Base-by-base conservation (phyloP, 148 eudicot genomes). In the Dysphania ambrosioides region DNA sequence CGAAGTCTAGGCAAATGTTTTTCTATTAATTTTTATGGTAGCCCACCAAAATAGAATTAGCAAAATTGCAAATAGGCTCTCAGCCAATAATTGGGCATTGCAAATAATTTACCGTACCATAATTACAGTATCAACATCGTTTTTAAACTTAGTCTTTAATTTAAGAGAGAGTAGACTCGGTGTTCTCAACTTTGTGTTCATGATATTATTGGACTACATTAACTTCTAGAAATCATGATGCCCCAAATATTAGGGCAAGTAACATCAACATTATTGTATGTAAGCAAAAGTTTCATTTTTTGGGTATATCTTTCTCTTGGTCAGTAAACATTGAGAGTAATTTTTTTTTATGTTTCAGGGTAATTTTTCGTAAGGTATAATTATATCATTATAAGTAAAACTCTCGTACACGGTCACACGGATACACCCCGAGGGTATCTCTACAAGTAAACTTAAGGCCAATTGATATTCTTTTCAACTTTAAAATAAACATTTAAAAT, bases 21-120 rank as follows among this genome's bases (percentile, higher is more conserved):
- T 38, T 66, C 19, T 34, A 16, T 64, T 31, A 32, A 9, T 66
- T 7, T 66, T 66, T 18, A 38, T 66, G 8, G 70, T 66, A 66
- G 49, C 70, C 70, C 70, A 66, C 70, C 70, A 66, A 9, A 34
- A 47, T 47, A 47, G 3, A 47, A 47, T 47, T 47, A 53, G 24
- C 58, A 53, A 6, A 26, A 58, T 58, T 16, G 34, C 63, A 59
- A 47, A 47, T n/a, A 47, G 16, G 53, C 53, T 6, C 53, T 59
- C 2, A 59, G 15, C 59, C 12, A 59, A 59, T 18, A 59, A 26
- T 59, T 27, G 63, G 18, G 30, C 19, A 15, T 59, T 27, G 30
- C 19, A 12, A 8, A n/a, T n/a, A n/a, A 47, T 15, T 53, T 2
- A 53, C 21, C 24, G 2, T 21, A 34, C 18, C 67, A 63, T 34